phyloP scores from a whole-genome alignment of 1,139 yeast species.

The Blastobotrys aristatus region DNA sequence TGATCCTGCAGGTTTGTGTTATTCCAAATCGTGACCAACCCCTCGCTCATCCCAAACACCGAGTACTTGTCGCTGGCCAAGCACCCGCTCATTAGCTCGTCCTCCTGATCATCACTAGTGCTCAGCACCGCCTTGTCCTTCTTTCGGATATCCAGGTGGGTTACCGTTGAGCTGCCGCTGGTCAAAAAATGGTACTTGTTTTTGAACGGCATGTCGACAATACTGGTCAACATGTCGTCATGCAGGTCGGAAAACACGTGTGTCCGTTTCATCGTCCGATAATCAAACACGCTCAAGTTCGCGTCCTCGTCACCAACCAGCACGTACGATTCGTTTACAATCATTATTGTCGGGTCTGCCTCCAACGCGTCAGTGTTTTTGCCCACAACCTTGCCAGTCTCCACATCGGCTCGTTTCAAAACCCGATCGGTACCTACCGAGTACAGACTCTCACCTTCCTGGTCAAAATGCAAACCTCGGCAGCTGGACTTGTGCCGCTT shows the following conservation, averaged over 20 bases:
- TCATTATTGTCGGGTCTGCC: slow-evolving; percentile 59
- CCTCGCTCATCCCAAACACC: slow-evolving; percentile 86
- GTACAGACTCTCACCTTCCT: slow-evolving; percentile 52
- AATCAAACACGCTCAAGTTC: slow-evolving; percentile 56
- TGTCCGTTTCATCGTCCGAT: slow-evolving; percentile 40
- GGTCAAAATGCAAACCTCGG: slow-evolving; percentile 65
- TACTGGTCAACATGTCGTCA: slow-evolving; percentile 62
- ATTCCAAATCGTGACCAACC: slow-evolving; percentile 90
- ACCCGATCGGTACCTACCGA: slow-evolving; percentile 79
- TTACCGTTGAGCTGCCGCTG: slow-evolving; percentile 76
- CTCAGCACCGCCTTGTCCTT: slow-evolving; percentile 41
- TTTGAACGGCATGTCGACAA: slow-evolving; percentile 48
- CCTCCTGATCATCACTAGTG: slow-evolving; percentile 84
- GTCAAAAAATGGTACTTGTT: slow-evolving; percentile 80
- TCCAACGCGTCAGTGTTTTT: slow-evolving; percentile 40
- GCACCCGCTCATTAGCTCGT: slow-evolving; percentile 74
- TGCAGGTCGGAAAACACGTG: slow-evolving; percentile 49
- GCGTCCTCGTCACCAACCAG: slow-evolving; percentile 82
- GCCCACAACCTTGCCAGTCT: slow-evolving; percentile 69
- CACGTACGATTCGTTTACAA: slow-evolving; percentile 59
- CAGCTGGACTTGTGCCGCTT: slow-evolving; percentile 89
- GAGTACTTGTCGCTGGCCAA: slow-evolving; percentile 54
- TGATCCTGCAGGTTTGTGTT: slow-evolving; percentile 51
- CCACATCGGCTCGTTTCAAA: slow-evolving; percentile 66
- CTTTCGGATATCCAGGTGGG: slow-evolving; percentile 75